These are phyloP conservation scores for Claviceps fusiformis DNA, from an alignment of 2,329 filamentous ascomycete genomes.

Conservation along the genomic window DNA sequence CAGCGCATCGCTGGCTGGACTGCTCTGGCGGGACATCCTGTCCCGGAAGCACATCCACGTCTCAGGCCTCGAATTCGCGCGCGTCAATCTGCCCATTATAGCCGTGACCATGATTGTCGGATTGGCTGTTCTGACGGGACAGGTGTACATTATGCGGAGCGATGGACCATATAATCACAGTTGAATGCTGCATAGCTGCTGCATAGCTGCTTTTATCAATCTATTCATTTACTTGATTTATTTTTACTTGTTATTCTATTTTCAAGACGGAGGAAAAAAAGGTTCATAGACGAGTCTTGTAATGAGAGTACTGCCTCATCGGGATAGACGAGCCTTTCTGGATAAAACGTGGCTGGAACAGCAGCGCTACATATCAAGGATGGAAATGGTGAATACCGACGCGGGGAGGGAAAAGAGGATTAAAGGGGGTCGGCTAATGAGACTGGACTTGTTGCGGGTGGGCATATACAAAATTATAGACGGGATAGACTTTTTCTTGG, in stretches of 20 bases:
- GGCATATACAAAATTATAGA: too few relatives aligned
- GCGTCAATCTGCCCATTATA: conserved; percentile 58
- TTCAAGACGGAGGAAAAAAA: background rate
- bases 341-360: too few relatives aligned
- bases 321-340: too few relatives aligned
- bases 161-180: conserved; percentile 5
- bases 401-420: too few relatives aligned
- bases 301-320: too few relatives aligned
- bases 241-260: background rate
- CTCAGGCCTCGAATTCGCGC: conserved; percentile 48
- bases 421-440: too few relatives aligned
- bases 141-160: conserved; percentile 42
- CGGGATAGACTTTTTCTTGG: too few relatives aligned
- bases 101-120: conserved; percentile 53
- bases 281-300: too few relatives aligned
- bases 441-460: too few relatives aligned
- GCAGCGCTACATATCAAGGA: too few relatives aligned
- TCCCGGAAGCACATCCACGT: conserved; percentile 54
- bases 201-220: too few relatives aligned
- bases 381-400: too few relatives aligned
- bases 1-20: conserved; percentile 55
- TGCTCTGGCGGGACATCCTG: conserved; percentile 62
- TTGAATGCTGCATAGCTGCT: background rate
- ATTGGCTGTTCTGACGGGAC: conserved; percentile 44
- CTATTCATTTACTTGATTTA: background rate